Conservation (phyloP, 768 basidiomycete species). For the Suillus subaureus region DNA sequence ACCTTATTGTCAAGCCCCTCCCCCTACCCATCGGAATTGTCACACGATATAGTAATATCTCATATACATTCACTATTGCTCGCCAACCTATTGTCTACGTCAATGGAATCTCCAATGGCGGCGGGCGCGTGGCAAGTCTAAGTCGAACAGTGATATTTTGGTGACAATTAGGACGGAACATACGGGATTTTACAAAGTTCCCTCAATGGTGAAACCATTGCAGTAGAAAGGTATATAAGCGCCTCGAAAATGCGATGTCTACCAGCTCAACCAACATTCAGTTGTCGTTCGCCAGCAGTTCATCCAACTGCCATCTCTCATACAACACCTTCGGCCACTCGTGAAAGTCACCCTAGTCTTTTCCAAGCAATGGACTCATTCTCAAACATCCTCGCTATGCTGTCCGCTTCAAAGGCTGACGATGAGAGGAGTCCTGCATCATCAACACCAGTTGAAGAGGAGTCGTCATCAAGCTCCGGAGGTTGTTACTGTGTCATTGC, state of each 20-base stretch:
- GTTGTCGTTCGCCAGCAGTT: not conserved
- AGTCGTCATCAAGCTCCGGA: not conserved
- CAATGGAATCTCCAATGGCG: not conserved
- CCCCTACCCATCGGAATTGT: not conserved
- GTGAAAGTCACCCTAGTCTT: not conserved
- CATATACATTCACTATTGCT: not conserved
- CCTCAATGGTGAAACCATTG: not conserved
- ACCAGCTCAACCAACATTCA: not conserved
- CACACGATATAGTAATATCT: not conserved
- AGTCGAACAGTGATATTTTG: not conserved
- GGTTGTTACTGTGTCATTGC: slow-evolving; percentile 2
- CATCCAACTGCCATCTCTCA: not conserved
- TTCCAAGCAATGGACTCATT: not conserved
- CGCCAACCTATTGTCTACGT: not conserved
- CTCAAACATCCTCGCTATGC: not conserved
- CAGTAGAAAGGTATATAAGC: not conserved
- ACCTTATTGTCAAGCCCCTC: not conserved
- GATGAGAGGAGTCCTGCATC: not conserved
- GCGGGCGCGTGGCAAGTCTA: not conserved
- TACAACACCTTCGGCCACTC: not conserved
- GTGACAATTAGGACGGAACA: not conserved
- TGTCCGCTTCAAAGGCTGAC: not conserved
- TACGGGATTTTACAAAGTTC: not conserved
- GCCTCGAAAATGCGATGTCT: not conserved
- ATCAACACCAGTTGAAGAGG: slow-evolving; percentile 1